Evolutionary conservation across 306 rosid species (phyloP), one percentile per base, ranked within the genome.

Genomic region (Cyamopsis tetragonoloba): DNA sequence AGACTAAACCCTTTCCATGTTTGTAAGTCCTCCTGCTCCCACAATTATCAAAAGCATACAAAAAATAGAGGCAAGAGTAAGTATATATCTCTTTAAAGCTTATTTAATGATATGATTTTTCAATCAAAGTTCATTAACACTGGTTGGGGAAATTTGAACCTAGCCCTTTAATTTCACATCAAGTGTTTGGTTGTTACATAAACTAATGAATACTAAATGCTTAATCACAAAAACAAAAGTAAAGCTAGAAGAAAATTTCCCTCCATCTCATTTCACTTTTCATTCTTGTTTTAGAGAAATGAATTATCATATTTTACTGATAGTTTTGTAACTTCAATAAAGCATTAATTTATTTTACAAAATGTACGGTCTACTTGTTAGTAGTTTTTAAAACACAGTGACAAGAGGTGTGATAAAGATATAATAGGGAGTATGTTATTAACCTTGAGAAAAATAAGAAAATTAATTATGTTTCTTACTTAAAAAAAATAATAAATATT

Each of bases 11-110:
- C 24, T 24, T 56, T 37, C 41, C 58, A 46, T 70, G 44, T 72
- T 78, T 85, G 73, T 79, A 89, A 24, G 71, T 83, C 74, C 96
- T 89, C 73, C 96, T 89, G 87, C 86, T 66, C 32, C 20, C 47
- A 58, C 39, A 79, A 35, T 12, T 49, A 53, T 13, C 43, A 78
- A 62, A 71, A 66, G 1, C 54, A 68, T 75, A 58, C 13, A 19
- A 39, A 73, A 39, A 19, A 24, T 44, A 13, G 39, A 67, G 48
- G 32, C 70, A 32, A 47, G n/a, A n/a, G n/a, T n/a, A n/a, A 60
- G 22, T 26, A 53, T 51, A 8, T 18, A 24, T n/a, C n/a, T n/a
- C 59, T 12, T 35, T 15, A 28, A 20, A 28, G 28, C 56, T 39
- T 13, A 54, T 27, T 24, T 53, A 19, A 22, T 19, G 11, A 61